Conservation (phyloP, 768 basidiomycete genomes). For the Tylopilus intermedius region DNA sequence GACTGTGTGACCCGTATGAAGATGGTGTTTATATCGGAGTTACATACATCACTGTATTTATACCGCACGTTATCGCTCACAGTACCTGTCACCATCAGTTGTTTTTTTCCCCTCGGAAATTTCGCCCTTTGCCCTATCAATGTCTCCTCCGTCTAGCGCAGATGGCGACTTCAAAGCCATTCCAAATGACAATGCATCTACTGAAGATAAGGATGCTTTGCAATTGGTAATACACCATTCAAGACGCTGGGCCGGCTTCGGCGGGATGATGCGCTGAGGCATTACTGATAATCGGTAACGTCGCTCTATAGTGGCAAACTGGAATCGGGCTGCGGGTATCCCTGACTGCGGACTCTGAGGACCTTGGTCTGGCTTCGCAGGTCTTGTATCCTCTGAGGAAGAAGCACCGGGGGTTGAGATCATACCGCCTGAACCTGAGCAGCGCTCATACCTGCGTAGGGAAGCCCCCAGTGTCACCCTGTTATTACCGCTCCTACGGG, state of each 20-base stretch:
- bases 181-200: constrained; percentile 14
- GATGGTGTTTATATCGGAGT: constrained; percentile 19
- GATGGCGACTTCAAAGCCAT: constrained; percentile 6
- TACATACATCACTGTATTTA: constrained; percentile 29
- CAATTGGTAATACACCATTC: constrained; percentile 49
- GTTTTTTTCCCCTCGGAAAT: not conserved
- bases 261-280: constrained; percentile 28
- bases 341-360: constrained; percentile 37
- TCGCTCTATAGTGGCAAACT: constrained; percentile 60
- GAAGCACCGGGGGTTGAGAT: constrained; percentile 77
- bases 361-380: constrained; percentile 6
- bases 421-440: constrained; percentile 97
- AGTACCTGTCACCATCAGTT: not conserved
- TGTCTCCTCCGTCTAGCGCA: constrained; percentile 20
- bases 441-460: constrained; percentile 98
- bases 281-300: constrained; percentile 62
- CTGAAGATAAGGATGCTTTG: constrained; percentile 43
- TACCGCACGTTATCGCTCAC: constrained; percentile 14
- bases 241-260: constrained; percentile 27
- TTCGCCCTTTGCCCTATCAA: constrained; percentile 1
- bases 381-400: constrained; percentile 11
- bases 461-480: constrained; percentile 78
- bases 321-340: constrained; percentile 90
- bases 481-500: constrained; percentile 37
- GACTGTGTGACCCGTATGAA: not conserved